A percentile compares a stretch with the other conserved stretches of the same genome.
Evolutionary conservation across 2,329 filamentous ascomycete species (phyloP).

Genomic region (Fulvia fulva): DNA sequence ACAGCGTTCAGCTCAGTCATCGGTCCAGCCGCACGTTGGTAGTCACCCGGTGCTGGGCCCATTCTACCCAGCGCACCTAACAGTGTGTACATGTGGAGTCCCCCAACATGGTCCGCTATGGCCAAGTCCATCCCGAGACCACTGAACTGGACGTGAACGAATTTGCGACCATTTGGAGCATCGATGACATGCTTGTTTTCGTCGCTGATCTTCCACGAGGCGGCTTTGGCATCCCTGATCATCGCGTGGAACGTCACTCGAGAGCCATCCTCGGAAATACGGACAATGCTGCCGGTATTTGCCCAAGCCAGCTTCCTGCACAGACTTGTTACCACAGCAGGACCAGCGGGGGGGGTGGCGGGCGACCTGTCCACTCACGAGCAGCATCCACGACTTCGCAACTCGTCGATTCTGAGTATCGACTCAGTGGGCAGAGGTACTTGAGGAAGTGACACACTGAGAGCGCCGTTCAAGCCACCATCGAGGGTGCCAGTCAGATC

Average conservation of each 20-base stretch:
- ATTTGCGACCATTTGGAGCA: slow-evolving; percentile 57
- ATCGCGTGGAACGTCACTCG: slow-evolving; percentile 70
- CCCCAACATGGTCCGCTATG: slow-evolving; percentile 73
- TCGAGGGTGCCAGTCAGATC: slow-evolving; percentile 64
- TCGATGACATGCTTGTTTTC: slow-evolving; percentile 63
- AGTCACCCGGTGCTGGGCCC: slow-evolving; percentile 47
- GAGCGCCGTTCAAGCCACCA: slow-evolving; percentile 56
- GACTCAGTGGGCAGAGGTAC: slow-evolving; percentile 57
- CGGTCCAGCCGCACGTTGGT: slow-evolving; percentile 67
- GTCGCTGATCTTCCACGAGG: slow-evolving; percentile 71
- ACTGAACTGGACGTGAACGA: slow-evolving; percentile 82
- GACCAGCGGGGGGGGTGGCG: not conserved
- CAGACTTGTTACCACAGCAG: slow-evolving; percentile 4
- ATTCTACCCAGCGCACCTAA: slow-evolving; percentile 70
- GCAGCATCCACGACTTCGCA: slow-evolving; percentile 71
- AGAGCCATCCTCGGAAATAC: slow-evolving; percentile 68
- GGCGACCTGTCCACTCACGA: slow-evolving; percentile 57
- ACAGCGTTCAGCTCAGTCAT: slow-evolving; percentile 63
- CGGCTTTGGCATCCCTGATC: slow-evolving; percentile 63
- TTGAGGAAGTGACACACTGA: slow-evolving; percentile 51
- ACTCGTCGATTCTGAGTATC: slow-evolving; percentile 69
- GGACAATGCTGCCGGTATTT: slow-evolving; percentile 77
- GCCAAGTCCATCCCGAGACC: slow-evolving; percentile 74
- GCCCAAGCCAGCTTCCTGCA: slow-evolving; percentile 80
- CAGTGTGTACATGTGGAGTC: slow-evolving; percentile 70